A percentile compares a stretch with the other conserved stretches of the same genome.
Evolutionary conservation across 306 rosid species (phyloP).

Genomic region (Herpetospermum pedunculosum): DNA sequence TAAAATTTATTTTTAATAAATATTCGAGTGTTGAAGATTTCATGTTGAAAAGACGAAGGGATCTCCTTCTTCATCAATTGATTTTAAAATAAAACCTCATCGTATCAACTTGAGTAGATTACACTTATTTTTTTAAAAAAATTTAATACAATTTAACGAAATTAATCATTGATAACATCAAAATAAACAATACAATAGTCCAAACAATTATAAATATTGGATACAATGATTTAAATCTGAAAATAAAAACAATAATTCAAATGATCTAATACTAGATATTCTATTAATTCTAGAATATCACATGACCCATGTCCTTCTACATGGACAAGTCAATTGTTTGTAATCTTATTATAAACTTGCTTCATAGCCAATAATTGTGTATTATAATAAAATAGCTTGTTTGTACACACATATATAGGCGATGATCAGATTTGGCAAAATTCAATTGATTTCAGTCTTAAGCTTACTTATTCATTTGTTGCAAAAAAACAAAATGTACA

Average conservation of each 20-base stretch:
- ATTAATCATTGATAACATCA: too few relatives aligned
- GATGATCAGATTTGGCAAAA: neutral
- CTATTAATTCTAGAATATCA: neutral
- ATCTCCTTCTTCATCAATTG: too few relatives aligned
- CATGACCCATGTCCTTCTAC: neutral
- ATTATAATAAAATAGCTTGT: neutral
- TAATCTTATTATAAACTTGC: neutral
- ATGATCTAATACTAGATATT: neutral
- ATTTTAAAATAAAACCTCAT: too few relatives aligned
- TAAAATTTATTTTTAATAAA: too few relatives aligned
- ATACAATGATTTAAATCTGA: neutral
- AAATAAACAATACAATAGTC: neutral
- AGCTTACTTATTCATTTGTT: neutral
- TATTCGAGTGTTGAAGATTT: too few relatives aligned
- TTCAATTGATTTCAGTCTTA: neutral
- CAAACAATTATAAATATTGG: neutral
- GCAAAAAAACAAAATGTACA: neutral
- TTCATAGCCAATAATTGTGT: neutral
- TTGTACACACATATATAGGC: neutral
- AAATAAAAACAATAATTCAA: neutral
- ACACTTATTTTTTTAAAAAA: too few relatives aligned
- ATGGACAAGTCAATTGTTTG: neutral
- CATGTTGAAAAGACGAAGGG: too few relatives aligned
- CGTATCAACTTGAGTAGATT: too few relatives aligned
- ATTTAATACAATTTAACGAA: too few relatives aligned